Evolutionary conservation across 441 rosid species (phyloP).

Genomic region (Eugenia klotzschiana): DNA sequence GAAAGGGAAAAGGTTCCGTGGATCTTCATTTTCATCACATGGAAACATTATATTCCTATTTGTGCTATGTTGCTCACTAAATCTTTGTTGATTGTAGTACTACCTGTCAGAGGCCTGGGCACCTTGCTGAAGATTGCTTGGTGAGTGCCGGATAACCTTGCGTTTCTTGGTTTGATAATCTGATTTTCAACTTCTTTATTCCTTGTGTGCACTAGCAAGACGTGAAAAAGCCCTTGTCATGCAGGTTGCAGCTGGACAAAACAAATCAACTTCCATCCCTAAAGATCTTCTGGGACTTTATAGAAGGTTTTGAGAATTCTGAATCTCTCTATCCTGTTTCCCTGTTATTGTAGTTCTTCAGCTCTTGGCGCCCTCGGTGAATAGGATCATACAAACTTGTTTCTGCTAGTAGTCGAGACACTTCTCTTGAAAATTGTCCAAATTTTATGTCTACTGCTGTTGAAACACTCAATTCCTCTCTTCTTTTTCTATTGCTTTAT

Average conservation of each 20-base stretch:
- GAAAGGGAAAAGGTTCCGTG: not conserved
- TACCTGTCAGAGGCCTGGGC: constrained; percentile 62
- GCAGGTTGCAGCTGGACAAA: constrained; percentile 18
- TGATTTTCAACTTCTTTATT: not conserved
- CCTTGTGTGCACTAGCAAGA: not conserved
- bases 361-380: not conserved
- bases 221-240: not conserved
- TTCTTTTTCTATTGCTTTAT: not conserved
- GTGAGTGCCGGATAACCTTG: constrained; percentile 18
- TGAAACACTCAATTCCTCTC: not conserved
- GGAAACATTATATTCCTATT: not conserved
- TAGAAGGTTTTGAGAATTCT: constrained; percentile 26
- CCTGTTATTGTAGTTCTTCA: not conserved
- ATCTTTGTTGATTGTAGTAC: constrained; percentile 20
- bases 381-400: not conserved
- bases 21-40: not conserved
- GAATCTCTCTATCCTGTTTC: not conserved
- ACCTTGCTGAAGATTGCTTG: constrained; percentile 60
- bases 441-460: not conserved
- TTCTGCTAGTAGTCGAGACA: not conserved
- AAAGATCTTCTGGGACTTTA: constrained; percentile 47
- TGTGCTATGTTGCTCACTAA: not conserved
- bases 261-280: constrained; percentile 19
- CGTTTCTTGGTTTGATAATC: not conserved
- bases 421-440: not conserved